phyloP scores from a whole-genome alignment of 2,329 filamentous ascomycete species.

The Exophiala viscosa region DNA sequence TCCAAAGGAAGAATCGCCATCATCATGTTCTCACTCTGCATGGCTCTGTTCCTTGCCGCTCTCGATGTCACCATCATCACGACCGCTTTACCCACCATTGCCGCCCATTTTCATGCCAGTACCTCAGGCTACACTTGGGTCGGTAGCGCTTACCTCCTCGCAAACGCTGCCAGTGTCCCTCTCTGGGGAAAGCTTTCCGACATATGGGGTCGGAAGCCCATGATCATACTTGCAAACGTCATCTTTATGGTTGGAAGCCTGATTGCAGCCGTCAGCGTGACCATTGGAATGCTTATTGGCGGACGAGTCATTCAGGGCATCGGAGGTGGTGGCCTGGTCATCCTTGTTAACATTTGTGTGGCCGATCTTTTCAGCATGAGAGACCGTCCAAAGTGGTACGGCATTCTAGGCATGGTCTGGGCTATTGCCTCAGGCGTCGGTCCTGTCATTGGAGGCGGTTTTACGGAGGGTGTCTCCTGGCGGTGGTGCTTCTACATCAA shows the following conservation, averaged over 20 bases:
- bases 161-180: constrained; percentile 49
- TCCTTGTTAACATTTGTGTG: constrained; percentile 62
- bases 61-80: constrained; percentile 54
- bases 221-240: constrained; percentile 57
- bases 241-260: constrained; percentile 62
- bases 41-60: constrained; percentile 58
- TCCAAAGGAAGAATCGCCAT: constrained; percentile 40
- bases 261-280: constrained; percentile 56
- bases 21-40: constrained; percentile 43
- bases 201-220: constrained; percentile 63
- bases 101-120: constrained; percentile 40
- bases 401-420: constrained; percentile 61
- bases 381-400: constrained; percentile 58
- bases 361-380: constrained; percentile 61
- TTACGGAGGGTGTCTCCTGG: constrained; percentile 39
- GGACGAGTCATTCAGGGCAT: constrained; percentile 61
- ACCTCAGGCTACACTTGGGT: constrained; percentile 48
- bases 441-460: constrained; percentile 42
- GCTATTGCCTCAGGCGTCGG: constrained; percentile 58
- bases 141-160: constrained; percentile 45
- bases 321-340: constrained; percentile 61
- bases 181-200: constrained; percentile 63
- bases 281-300: constrained; percentile 60
- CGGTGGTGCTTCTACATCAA: constrained; percentile 56
- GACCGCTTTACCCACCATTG: constrained; percentile 45